Base-by-base conservation (phyloP, 2,329 filamentous ascomycete genomes). In the Paramyrothecium roridum region DNA sequence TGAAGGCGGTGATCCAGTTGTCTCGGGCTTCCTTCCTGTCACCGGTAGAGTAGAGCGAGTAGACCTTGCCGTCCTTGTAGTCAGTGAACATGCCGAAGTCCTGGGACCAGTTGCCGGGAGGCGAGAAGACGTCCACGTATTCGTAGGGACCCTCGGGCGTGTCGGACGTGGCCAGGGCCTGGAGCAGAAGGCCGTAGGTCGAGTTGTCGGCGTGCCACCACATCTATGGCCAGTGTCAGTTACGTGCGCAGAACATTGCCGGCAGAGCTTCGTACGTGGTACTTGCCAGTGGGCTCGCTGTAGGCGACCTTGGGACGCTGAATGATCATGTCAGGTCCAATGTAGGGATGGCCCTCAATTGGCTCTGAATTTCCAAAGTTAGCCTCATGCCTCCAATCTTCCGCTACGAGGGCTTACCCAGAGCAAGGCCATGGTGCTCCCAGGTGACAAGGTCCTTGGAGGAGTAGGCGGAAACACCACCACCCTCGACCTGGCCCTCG, bases 231-330 rank as follows among this genome's bases (percentile, higher is more conserved):
- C 13, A 19, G 7, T 17, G 37, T 43, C n/a, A 43, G 37, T 43
- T 16, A 7, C 7, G 13, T 43, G 37, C 16, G n/a, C 4, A 16
- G 16, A 43, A 17, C 37, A 19, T 19, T 6, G 4, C 16, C 37
- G 13, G n/a, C 7, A 43, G 37, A 19, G 13, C n/a, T 17, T 13
- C 74, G 19, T 70, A 83, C 81, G 57, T 85, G 82, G 57, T 85
- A 87, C 61, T 84, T 75, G 3, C 75, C 70, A 0, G 78, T 76
- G 2, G 72, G 72, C 50, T 83, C 70, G 59, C 81, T 84, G 59
- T 82, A 85, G 1, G 83, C 76, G 2, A 87, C 84, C 60, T 87
- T 87, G 0, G 84, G 84, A 17, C 84, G 71, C 62, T 86, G 84
- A 26, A 87, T 86, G 48, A 87, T 81, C 59, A 77, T 79, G 3